Conservation (phyloP, 805 yeast genomes). For the Suhomyces sp. region DNA sequence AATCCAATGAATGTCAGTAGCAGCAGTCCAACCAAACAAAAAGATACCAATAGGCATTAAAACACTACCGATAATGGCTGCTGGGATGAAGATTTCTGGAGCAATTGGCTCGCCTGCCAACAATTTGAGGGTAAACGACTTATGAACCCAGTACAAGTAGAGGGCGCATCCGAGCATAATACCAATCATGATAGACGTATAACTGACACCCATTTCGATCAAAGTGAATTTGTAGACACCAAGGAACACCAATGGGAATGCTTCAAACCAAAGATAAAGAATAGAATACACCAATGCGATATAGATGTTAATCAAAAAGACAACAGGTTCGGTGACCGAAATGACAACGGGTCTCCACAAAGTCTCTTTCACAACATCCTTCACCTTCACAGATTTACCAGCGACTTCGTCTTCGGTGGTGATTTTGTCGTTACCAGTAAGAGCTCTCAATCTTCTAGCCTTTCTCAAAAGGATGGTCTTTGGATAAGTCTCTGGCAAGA, state of each 20-base stretch:
- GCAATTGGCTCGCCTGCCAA: conserved; percentile 9
- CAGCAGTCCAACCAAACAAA: conserved; percentile 19
- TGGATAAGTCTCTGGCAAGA: conserved; percentile 49
- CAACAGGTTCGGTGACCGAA: conserved; percentile 52
- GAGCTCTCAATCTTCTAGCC: conserved; percentile 45
- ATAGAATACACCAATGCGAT: conserved; percentile 52
- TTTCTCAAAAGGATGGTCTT: conserved; percentile 45
- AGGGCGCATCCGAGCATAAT: conserved; percentile 16
- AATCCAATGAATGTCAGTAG: conserved; percentile 18
- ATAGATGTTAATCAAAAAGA: conserved; percentile 51
- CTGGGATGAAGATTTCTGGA: conserved; percentile 19
- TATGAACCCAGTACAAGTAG: conserved; percentile 9
- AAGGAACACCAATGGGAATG: conserved; percentile 54
- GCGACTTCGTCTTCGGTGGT: conserved; percentile 39
- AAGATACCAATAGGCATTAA: conserved; percentile 21
- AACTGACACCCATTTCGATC: conserved; percentile 48
- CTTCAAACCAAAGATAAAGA: conserved; percentile 57
- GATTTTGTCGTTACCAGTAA: conserved; percentile 49
- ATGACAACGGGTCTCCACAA: conserved; percentile 50
- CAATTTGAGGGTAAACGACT: conserved; percentile 13
- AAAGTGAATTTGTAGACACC: conserved; percentile 45
- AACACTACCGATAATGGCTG: conserved; percentile 19
- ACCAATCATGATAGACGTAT: conserved; percentile 47
- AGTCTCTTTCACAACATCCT: conserved; percentile 25
- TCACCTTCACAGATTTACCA: conserved; percentile 17